Evolutionary conservation across 805 yeast genomes (phyloP).

Genomic region (Candida ipomoeae): DNA sequence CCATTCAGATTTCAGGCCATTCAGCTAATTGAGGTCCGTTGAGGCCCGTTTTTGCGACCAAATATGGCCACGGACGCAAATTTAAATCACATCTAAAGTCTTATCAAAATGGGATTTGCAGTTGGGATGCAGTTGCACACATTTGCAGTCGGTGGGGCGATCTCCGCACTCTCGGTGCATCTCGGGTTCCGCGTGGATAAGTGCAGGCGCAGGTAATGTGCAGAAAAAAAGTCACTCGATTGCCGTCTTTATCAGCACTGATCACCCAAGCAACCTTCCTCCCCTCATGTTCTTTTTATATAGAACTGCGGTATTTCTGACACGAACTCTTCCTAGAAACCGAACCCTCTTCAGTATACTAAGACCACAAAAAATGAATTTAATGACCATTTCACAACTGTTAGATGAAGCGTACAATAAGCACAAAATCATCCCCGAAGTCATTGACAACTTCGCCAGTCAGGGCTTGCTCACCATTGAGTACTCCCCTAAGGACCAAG

Average conservation of each 20-base stretch:
- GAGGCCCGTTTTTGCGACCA: background rate
- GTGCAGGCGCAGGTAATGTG: slow-evolving; percentile 8
- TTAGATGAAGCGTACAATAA: slow-evolving; percentile 48
- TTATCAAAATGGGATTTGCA: background rate
- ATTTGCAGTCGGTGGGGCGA: slow-evolving; percentile 1
- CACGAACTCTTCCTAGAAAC: slow-evolving; percentile 1
- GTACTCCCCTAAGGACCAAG: slow-evolving; percentile 54
- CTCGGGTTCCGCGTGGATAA: slow-evolving; percentile 3
- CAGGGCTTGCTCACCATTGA: slow-evolving; percentile 61
- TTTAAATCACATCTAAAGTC: too few relatives aligned
- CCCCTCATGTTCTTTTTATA: slow-evolving; percentile 13
- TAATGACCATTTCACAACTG: slow-evolving; percentile 52
- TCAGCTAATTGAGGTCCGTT: too few relatives aligned
- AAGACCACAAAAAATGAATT: slow-evolving; percentile 29
- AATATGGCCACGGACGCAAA: too few relatives aligned
- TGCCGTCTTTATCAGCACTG: slow-evolving; percentile 9
- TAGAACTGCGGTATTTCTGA: slow-evolving; percentile 8
- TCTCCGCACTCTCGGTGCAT: slow-evolving; percentile 9
- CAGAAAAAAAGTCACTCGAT: slow-evolving; percentile 8
- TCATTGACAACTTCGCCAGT: slow-evolving; percentile 44
- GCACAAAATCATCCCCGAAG: slow-evolving; percentile 51
- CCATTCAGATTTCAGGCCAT: too few relatives aligned
- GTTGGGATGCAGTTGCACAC: background rate
- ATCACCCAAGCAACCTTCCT: background rate
- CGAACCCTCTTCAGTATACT: background rate